Evolutionary conservation across 805 yeast species (phyloP).

Genomic region (Lachancea cidri): DNA sequence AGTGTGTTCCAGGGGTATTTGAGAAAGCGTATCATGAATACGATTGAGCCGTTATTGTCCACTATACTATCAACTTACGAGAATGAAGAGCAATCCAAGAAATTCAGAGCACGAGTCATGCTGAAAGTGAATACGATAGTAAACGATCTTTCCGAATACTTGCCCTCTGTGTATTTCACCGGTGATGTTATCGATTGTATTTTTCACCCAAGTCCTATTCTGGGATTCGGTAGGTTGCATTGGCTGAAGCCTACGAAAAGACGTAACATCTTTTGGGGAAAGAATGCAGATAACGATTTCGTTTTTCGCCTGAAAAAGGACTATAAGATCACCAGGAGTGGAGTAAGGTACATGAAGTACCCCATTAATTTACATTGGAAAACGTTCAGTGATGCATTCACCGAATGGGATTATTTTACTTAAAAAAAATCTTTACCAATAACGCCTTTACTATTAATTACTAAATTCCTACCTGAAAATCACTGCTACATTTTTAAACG

Average conservation of each 20-base stretch:
- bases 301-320: slow-evolving; percentile 15
- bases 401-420: slow-evolving; percentile 24
- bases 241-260: slow-evolving; percentile 32
- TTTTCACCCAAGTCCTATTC: slow-evolving; percentile 23
- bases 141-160: slow-evolving; percentile 13
- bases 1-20: slow-evolving; percentile 17
- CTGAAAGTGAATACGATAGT: slow-evolving; percentile 12
- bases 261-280: slow-evolving; percentile 20
- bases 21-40: slow-evolving; percentile 18
- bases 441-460: neutral
- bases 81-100: slow-evolving; percentile 12
- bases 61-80: slow-evolving; percentile 18
- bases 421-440: too few relatives aligned
- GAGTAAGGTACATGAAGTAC: slow-evolving; percentile 24
- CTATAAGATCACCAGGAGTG: slow-evolving; percentile 22
- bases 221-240: slow-evolving; percentile 30
- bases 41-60: slow-evolving; percentile 22
- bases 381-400: slow-evolving; percentile 23
- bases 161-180: slow-evolving; percentile 23
- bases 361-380: slow-evolving; percentile 23
- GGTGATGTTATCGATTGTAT: slow-evolving; percentile 26
- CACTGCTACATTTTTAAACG: neutral
- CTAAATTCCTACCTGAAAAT: neutral
- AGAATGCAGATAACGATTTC: slow-evolving; percentile 22
- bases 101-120: slow-evolving; percentile 16